Conservation (phyloP, 495 filamentous ascomycete species). For the Staphylotrichum tortipilum region DNA sequence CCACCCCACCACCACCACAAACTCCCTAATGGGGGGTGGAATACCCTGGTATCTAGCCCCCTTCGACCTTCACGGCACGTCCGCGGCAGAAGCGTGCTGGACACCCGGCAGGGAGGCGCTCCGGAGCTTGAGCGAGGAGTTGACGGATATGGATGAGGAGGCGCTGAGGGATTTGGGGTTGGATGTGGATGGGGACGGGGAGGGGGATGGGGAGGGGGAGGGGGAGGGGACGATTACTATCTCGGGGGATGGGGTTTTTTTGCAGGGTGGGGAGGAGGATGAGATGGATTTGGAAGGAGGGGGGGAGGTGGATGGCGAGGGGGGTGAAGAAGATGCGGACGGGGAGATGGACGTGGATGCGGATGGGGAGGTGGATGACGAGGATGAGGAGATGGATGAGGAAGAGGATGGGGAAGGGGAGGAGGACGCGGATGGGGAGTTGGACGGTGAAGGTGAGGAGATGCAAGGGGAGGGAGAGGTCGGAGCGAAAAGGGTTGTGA, state of each 20-base stretch:
- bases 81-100: constrained; percentile 46
- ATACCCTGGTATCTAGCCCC: constrained; percentile 82
- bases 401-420: background rate
- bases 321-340: background rate
- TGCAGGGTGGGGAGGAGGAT: background rate
- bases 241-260: background rate
- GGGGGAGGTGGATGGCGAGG: background rate
- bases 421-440: background rate
- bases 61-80: constrained; percentile 72
- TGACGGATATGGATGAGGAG: constrained; percentile 83
- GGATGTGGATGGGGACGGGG: constrained; percentile 30
- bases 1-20: constrained; percentile 27
- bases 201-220: background rate
- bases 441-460: background rate
- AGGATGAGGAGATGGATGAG: background rate
- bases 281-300: background rate
- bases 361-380: background rate
- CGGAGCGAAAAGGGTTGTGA: background rate
- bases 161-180: constrained; percentile 56
- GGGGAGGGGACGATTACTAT: background rate
- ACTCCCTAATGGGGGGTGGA: constrained; percentile 60
- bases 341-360: background rate
- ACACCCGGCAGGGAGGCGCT: constrained; percentile 70
- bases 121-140: constrained; percentile 72
- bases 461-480: background rate